A percentile compares a stretch with the other conserved stretches of the same genome.
Evolutionary conservation across 2,329 filamentous ascomycete genomes (phyloP).

Genomic region (Hypoxylon sp.): DNA sequence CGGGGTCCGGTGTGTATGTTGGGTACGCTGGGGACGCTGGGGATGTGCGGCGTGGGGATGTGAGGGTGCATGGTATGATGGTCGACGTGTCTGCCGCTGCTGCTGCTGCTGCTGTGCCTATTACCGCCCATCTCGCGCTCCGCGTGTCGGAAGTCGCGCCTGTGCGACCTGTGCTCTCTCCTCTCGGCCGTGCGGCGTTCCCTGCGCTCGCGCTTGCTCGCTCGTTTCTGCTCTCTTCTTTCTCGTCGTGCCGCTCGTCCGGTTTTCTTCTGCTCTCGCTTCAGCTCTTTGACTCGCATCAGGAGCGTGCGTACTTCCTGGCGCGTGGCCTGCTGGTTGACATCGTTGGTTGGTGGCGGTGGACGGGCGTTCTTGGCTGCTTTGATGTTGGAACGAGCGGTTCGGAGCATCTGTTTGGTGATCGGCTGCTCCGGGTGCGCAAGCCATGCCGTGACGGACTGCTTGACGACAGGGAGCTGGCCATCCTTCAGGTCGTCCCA

Average conservation of each 20-base stretch:
- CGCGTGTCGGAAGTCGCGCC: constrained; percentile 8
- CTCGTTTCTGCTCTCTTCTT: constrained; percentile 44
- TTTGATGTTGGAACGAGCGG: constrained; percentile 55
- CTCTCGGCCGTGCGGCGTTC: constrained; percentile 38
- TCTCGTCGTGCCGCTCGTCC: constrained; percentile 46
- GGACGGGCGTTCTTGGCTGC: constrained; percentile 43
- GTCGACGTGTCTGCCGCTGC: background rate
- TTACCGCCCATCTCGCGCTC: constrained; percentile 10
- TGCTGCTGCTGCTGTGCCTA: background rate
- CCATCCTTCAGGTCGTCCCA: constrained; percentile 59
- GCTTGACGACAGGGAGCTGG: constrained; percentile 58
- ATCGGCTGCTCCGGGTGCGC: constrained; percentile 58
- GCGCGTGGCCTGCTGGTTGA: constrained; percentile 20
- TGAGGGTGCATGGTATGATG: background rate
- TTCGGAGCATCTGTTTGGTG: constrained; percentile 55
- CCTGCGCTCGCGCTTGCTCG: constrained; percentile 43
- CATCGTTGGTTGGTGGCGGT: constrained; percentile 4
- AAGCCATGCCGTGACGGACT: constrained; percentile 59
- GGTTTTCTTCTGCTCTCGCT: constrained; percentile 51
- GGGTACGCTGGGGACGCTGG: background rate
- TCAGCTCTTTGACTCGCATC: constrained; percentile 56
- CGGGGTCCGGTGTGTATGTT: background rate
- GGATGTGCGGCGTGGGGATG: background rate
- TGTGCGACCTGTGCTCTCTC: constrained; percentile 43
- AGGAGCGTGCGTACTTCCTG: constrained; percentile 51